Percentiles rank a stretch among this genome's conserved stretches.
Evolutionary conservation across 2,329 filamentous ascomycete species (phyloP).

Genomic region (Fusarium robinianum): DNA sequence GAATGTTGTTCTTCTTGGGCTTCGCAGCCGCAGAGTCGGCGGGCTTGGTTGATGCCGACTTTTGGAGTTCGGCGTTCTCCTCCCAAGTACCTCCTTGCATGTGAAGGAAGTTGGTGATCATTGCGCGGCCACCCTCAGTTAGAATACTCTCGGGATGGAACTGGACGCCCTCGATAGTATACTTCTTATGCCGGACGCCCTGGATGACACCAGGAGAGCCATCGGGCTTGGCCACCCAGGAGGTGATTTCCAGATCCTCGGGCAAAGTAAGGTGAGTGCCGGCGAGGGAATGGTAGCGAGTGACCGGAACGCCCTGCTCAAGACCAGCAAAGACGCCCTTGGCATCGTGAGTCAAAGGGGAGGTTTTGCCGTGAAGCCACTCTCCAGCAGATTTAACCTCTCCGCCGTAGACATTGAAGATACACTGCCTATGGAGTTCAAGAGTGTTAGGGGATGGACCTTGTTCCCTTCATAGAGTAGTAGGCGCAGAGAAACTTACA

Average conservation of each 20-base stretch:
- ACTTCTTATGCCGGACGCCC: constrained; percentile 92
- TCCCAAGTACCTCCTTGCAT: constrained; percentile 92
- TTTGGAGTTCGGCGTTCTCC: constrained; percentile 68
- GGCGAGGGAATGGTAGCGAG: constrained; percentile 93
- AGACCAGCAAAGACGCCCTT: constrained; percentile 92
- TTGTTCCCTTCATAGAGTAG: neutral
- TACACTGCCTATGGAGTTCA: constrained; percentile 80
- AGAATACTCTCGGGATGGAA: constrained; percentile 98
- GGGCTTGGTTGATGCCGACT: constrained; percentile 40
- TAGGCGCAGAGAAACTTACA: constrained; percentile 70
- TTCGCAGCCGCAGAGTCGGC: constrained; percentile 35
- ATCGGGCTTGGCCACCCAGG: constrained; percentile 80
- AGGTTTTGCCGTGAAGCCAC: constrained; percentile 97
- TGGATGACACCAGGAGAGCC: constrained; percentile 88
- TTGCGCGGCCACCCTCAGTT: constrained; percentile 82
- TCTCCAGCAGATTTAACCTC: constrained; percentile 91
- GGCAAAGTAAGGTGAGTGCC: constrained; percentile 89
- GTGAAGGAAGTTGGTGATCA: constrained; percentile 90
- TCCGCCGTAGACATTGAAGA: constrained; percentile 91
- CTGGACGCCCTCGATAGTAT: constrained; percentile 91
- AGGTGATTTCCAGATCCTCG: constrained; percentile 83
- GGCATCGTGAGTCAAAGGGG: constrained; percentile 81
- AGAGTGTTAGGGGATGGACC: constrained; percentile 3
- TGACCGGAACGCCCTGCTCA: constrained; percentile 80
- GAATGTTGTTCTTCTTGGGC: constrained; percentile 76